These are phyloP conservation scores for Brassica hybrid DNA, from an alignment of 441 rosid species.

Conservation along the genomic window DNA sequence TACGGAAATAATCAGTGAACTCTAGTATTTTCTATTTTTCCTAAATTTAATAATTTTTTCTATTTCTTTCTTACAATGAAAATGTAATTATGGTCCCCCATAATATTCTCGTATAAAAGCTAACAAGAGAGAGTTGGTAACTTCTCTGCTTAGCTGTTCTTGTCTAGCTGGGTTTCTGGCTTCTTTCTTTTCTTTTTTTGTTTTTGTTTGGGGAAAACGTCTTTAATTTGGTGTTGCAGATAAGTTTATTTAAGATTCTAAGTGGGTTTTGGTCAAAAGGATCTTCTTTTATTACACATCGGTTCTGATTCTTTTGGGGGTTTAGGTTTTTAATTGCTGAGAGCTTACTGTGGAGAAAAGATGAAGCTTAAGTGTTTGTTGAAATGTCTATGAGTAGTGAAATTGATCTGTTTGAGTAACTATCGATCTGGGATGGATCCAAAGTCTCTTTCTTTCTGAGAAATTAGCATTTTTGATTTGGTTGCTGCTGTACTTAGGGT, in stretches of 20 bases:
- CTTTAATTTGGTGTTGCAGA: slow-evolving; percentile 36
- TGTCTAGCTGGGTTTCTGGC: slow-evolving; percentile 38
- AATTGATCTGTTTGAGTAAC: slow-evolving; percentile 37
- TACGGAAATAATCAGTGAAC: slow-evolving; percentile 13
- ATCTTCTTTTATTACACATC: not conserved
- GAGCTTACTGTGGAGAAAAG: not conserved
- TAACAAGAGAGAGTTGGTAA: slow-evolving; percentile 49
- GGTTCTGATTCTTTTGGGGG: too few species aligned
- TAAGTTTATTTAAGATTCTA: slow-evolving; percentile 28
- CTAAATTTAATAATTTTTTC: slow-evolving; percentile 34
- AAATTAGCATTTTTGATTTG: slow-evolving; percentile 52
- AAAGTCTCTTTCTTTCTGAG: slow-evolving; percentile 34
- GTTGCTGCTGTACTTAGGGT: slow-evolving; percentile 7
- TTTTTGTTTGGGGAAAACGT: slow-evolving; percentile 13
- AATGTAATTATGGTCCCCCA: slow-evolving; percentile 37
- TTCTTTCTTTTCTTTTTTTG: too few species aligned
- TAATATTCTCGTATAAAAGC: slow-evolving; percentile 42
- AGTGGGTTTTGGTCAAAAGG: not conserved
- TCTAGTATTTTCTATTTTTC: slow-evolving; percentile 22
- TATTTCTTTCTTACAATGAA: slow-evolving; percentile 36
- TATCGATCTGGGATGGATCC: slow-evolving; percentile 11
- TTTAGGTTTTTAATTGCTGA: too few species aligned
- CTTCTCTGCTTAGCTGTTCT: slow-evolving; percentile 51
- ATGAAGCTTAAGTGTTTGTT: slow-evolving; percentile 33
- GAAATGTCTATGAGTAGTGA: slow-evolving; percentile 27